Conservation (phyloP, 1,284 basidiomycete genomes). For the Ustilago curta region DNA sequence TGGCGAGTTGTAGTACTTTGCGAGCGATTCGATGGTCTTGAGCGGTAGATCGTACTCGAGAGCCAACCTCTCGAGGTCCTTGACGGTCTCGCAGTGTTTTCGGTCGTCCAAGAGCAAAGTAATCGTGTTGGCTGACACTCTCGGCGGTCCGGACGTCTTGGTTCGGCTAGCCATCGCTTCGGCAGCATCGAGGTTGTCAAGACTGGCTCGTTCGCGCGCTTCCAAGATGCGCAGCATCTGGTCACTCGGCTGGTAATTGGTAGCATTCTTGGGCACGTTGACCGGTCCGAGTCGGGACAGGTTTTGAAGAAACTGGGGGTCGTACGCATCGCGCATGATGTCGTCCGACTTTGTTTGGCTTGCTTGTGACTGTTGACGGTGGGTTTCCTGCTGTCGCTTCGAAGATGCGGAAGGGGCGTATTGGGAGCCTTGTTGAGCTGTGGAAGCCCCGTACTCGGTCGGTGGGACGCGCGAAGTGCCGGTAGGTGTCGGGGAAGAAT, state of each 20-base stretch:
- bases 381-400: conserved; percentile 30
- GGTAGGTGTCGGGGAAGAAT: conserved; percentile 4
- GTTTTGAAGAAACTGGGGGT: conserved; percentile 54
- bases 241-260: conserved; percentile 47
- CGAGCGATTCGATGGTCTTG: conserved; percentile 36
- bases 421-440: conserved; percentile 24
- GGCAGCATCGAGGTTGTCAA: conserved; percentile 24
- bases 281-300: conserved; percentile 46
- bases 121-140: conserved; percentile 45
- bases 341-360: conserved; percentile 51
- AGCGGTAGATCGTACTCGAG: conserved; percentile 52
- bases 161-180: conserved; percentile 1
- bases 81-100: conserved; percentile 46
- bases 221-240: conserved; percentile 56
- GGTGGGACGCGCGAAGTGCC: conserved; percentile 20
- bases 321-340: conserved; percentile 51
- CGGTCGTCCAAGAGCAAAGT: conserved; percentile 47
- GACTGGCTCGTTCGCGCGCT: conserved; percentile 36
- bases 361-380: conserved; percentile 32
- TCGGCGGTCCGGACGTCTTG: conserved; percentile 4
- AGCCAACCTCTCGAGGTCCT: conserved; percentile 45
- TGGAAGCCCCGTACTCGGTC: conserved; percentile 21
- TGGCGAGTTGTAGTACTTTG: conserved; percentile 48
- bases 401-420: conserved; percentile 32
- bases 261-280: conserved; percentile 47